phyloP scores from a whole-genome alignment of 306 rosid genomes.

The Cucumis cinereus region DNA sequence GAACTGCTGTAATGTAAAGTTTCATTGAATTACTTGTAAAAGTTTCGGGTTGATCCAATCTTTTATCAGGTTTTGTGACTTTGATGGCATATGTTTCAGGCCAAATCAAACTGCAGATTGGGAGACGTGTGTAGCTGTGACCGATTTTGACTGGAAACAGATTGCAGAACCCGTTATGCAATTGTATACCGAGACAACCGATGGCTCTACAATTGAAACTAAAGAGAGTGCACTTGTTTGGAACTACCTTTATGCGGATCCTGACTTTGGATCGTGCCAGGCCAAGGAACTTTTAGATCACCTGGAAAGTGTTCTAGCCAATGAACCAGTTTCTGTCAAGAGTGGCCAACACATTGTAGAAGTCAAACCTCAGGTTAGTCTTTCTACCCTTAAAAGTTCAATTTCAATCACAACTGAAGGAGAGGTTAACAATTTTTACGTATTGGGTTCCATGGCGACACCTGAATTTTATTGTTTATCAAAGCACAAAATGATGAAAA shows the following conservation, averaged over 20 bases:
- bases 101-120: slow-evolving; percentile 46
- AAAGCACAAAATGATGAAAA: not conserved
- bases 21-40: not conserved
- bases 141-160: slow-evolving; percentile 68
- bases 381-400: not conserved
- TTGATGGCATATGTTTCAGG: slow-evolving; percentile 26
- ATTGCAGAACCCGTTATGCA: slow-evolving; percentile 86
- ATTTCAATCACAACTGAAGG: not conserved
- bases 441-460: not conserved
- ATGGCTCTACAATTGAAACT: slow-evolving; percentile 73
- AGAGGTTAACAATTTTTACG: not conserved
- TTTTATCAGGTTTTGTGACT: not conserved
- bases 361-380: slow-evolving; percentile 88
- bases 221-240: slow-evolving; percentile 87
- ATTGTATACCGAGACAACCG: slow-evolving; percentile 73
- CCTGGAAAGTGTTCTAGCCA: slow-evolving; percentile 81
- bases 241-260: slow-evolving; percentile 76
- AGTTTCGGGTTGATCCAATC: not conserved
- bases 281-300: slow-evolving; percentile 93
- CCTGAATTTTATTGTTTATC: not conserved
- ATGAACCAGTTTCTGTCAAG: slow-evolving; percentile 84
- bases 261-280: slow-evolving; percentile 80
- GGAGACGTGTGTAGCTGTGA: slow-evolving; percentile 56
- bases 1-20: not conserved
- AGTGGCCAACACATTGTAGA: slow-evolving; percentile 73